phyloP scores from a whole-genome alignment of 2,329 filamentous ascomycete genomes.

The Cercospora sesami region DNA sequence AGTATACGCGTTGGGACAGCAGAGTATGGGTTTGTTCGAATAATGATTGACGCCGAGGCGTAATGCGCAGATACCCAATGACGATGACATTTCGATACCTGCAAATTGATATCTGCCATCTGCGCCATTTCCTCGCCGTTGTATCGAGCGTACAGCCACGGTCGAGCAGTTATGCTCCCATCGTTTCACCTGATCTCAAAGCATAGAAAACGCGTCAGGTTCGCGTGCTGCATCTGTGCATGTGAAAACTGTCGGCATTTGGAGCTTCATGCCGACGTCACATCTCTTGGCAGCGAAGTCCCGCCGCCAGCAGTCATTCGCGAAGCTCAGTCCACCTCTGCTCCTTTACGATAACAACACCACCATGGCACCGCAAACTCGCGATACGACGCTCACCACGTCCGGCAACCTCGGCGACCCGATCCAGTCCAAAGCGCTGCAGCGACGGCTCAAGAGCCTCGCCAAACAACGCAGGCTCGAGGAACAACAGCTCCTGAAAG shows the following conservation, averaged over 20 bases:
- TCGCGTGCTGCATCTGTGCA: background rate
- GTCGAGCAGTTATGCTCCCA: rapidly evolving
- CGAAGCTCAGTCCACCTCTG: background rate
- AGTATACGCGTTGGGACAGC: background rate
- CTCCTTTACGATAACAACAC: background rate
- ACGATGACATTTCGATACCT: background rate
- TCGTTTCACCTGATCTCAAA: background rate
- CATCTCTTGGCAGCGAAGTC: background rate
- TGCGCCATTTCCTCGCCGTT: background rate
- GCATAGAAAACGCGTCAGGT: background rate
- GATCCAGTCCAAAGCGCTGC: background rate
- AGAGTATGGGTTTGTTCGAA: background rate
- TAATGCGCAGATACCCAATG: background rate
- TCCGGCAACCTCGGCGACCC: background rate
- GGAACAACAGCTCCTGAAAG: background rate
- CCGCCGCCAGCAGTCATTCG: background rate
- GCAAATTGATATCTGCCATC: background rate
- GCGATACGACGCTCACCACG: background rate
- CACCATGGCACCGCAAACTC: background rate
- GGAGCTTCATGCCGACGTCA: background rate
- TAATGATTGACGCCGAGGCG: background rate
- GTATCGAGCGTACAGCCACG: background rate
- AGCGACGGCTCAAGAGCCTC: background rate
- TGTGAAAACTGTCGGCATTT: background rate
- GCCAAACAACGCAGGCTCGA: background rate